These are phyloP conservation scores for Nidularia pulvinata DNA, from an alignment of 768 basidiomycete genomes.

Conservation along the genomic window DNA sequence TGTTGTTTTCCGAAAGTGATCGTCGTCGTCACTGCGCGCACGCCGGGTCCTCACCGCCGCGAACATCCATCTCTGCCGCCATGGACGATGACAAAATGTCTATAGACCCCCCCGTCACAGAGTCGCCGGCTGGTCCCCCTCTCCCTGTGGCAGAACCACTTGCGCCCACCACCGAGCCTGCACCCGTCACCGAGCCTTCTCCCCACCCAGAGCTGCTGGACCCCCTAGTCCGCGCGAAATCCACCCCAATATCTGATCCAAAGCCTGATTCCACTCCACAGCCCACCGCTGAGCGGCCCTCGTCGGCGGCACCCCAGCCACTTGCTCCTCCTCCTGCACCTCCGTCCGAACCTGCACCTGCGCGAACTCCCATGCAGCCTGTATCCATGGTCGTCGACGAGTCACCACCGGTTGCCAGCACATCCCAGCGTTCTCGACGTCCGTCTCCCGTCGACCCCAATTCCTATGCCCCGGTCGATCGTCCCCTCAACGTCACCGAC, in stretches of 20 bases:
- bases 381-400: slow-evolving; percentile 16
- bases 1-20: slow-evolving; percentile 13
- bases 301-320: background rate
- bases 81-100: background rate
- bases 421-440: slow-evolving; percentile 12
- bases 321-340: slow-evolving; percentile 2
- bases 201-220: background rate
- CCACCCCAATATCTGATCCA: too few relatives aligned
- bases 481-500: slow-evolving; percentile 93
- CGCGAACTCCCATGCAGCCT: slow-evolving; percentile 40
- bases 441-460: slow-evolving; percentile 26
- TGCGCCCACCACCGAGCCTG: background rate
- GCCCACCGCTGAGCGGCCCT: too few relatives aligned
- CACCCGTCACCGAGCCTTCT: background rate
- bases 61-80: background rate
- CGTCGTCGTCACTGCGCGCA: slow-evolving; percentile 3
- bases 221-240: too few relatives aligned
- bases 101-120: slow-evolving; percentile 1
- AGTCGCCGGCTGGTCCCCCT: background rate
- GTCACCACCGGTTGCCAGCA: slow-evolving; percentile 1
- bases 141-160: background rate
- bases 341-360: background rate
- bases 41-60: background rate
- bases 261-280: too few relatives aligned
- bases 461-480: slow-evolving; percentile 27